Base-by-base conservation (phyloP, 2,329 filamentous ascomycete genomes). In the Epichloe bromicola region DNA sequence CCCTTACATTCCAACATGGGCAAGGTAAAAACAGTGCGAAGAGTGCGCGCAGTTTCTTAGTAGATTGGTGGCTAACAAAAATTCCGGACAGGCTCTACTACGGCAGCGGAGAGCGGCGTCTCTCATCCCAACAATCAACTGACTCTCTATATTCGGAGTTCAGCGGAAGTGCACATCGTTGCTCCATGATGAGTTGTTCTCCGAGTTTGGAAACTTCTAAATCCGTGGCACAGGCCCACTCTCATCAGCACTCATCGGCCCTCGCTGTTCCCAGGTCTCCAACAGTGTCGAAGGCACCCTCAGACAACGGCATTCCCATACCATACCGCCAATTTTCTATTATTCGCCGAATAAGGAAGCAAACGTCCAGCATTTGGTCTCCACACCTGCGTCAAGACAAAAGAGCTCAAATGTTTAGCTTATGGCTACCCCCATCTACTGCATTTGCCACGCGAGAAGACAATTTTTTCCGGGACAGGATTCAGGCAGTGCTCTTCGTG, bases 401-500 rank as follows among this genome's bases (percentile, higher is more conserved):
- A 52, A 72, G 82, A 15, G 73, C 78, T 44, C 72, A 73, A 50
- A 67, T 71, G 53, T 78, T 72, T 57, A 85, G 78, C 60, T 72
- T 82, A 15, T 93, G 87, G 86, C 79, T 82, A 54, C 82, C 87
- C 1, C 88, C 88, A 1, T 83, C 82, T 1, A 69, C 85, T 20
- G 79, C 81, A 53, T 85, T 82, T 67, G 77, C 77, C 10, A 67
- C 77, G 3, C 79, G 81, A 39, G 78, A 76, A 37, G 74, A 77
- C 15, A 61, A 79, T 74, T 85, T 55, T 82, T 82, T 82, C 48
- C 77, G 78, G 55, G 78, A 85, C 54, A 90, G 90, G 61, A 69
- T 81, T 45, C 88, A 94, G 65, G 76, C 91, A 33, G 71, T 85
- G 49, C 70, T 87, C 46, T 94, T 94, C 67, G 79, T 82, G 51